Evolutionary conservation across 2,329 filamentous ascomycete genomes (phyloP).

Genomic region (Exophiala mesophila): DNA sequence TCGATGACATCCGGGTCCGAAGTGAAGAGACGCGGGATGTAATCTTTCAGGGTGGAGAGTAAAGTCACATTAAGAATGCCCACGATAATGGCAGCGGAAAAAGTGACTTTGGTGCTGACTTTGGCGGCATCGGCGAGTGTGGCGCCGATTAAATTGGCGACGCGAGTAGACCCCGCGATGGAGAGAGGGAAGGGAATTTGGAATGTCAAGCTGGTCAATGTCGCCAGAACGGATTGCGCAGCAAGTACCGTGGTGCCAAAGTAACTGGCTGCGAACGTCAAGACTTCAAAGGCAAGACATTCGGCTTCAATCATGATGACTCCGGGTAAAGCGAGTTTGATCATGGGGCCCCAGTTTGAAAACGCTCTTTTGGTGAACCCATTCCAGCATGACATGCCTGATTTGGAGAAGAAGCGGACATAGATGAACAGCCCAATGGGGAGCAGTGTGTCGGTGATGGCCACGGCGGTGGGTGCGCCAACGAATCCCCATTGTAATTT

Average conservation of each 20-base stretch:
- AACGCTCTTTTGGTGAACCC: slow-evolving; percentile 68
- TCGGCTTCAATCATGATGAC: slow-evolving; percentile 93
- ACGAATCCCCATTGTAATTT: slow-evolving; percentile 63
- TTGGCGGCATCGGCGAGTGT: slow-evolving; percentile 75
- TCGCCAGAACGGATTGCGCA: slow-evolving; percentile 80
- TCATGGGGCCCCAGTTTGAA: slow-evolving; percentile 76
- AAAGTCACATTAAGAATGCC: slow-evolving; percentile 73
- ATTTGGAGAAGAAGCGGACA: slow-evolving; percentile 57
- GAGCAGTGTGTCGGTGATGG: slow-evolving; percentile 69
- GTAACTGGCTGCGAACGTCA: slow-evolving; percentile 76
- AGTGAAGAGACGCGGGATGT: slow-evolving; percentile 76
- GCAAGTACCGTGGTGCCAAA: slow-evolving; percentile 76
- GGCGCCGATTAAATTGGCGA: slow-evolving; percentile 89
- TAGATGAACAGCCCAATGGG: slow-evolving; percentile 69
- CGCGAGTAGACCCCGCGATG: slow-evolving; percentile 79
- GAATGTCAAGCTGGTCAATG: slow-evolving; percentile 73
- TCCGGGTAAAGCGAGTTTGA: slow-evolving; percentile 79
- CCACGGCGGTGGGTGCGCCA: slow-evolving; percentile 73
- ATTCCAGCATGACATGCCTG: slow-evolving; percentile 70
- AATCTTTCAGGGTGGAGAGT: slow-evolving; percentile 62
- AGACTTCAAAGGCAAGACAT: slow-evolving; percentile 85
- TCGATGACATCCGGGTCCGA: slow-evolving; percentile 63
- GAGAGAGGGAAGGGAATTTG: slow-evolving; percentile 89
- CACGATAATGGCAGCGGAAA: slow-evolving; percentile 63
- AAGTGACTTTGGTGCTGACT: slow-evolving; percentile 70